phyloP scores from a whole-genome alignment of 2,329 filamentous ascomycete species.

The Ramularia endophylla region DNA sequence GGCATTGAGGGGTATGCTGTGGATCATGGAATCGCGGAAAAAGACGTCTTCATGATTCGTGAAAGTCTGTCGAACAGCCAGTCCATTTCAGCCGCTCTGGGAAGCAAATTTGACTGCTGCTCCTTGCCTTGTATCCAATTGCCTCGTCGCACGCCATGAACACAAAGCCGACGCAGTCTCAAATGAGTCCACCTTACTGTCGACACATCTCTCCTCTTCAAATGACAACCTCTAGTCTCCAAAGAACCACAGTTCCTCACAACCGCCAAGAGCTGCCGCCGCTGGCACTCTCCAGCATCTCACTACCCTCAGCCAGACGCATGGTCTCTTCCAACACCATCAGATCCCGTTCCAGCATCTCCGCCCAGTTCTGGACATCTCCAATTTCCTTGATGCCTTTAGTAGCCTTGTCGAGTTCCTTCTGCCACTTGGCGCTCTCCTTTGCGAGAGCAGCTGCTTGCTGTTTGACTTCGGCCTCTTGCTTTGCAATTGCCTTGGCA shows the following conservation, averaged over 20 bases:
- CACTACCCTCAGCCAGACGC: constrained; percentile 29
- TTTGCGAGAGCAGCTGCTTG: constrained; percentile 52
- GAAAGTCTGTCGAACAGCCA: no score
- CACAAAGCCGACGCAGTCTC: no score
- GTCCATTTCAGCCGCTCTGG: no score
- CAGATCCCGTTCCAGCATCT: constrained; percentile 57
- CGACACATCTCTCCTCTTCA: no score
- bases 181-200: no score
- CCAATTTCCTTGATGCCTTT: constrained; percentile 69
- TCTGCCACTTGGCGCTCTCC: constrained; percentile 60
- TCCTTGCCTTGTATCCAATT: no score
- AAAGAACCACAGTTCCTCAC: neutral
- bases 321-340: constrained; percentile 34
- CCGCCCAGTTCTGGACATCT: constrained; percentile 81
- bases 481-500: constrained; percentile 56
- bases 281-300: constrained; percentile 23
- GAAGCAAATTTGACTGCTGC: no score
- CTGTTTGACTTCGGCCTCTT: constrained; percentile 46
- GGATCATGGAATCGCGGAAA: no score
- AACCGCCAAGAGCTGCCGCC: constrained; percentile 27
- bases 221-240: no score
- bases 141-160: no score
- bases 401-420: constrained; percentile 57
- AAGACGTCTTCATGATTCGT: no score
- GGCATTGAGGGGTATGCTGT: no score